A percentile compares a stretch with the other conserved stretches of the same genome.
These are phyloP conservation scores for Pichia sporocuriosa DNA, from an alignment of 805 yeast genomes.

Conservation along the genomic window DNA sequence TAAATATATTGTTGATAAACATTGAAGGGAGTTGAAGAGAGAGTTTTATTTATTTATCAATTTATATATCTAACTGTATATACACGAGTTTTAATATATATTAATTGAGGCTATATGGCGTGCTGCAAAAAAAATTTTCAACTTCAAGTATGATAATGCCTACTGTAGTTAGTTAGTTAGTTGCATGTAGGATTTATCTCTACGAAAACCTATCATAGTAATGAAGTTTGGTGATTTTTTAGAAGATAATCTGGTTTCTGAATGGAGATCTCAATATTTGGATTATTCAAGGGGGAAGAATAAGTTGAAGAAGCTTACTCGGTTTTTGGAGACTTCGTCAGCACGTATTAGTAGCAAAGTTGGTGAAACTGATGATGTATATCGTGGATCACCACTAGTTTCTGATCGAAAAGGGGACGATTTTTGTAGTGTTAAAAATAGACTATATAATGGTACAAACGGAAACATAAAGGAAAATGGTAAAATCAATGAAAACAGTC, in stretches of 20 bases:
- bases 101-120: too few species aligned
- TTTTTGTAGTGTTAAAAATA: too few species aligned
- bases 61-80: neutral
- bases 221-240: constrained; percentile 71
- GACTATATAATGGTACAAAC: too few species aligned
- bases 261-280: constrained; percentile 81
- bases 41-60: neutral
- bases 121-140: too few species aligned
- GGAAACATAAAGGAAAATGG: too few species aligned
- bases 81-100: neutral
- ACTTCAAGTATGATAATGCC: too few species aligned
- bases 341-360: constrained; percentile 7
- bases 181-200: too few species aligned
- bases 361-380: too few species aligned
- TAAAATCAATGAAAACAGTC: constrained; percentile 3
- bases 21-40: neutral
- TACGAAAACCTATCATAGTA: too few species aligned
- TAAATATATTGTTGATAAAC: too few species aligned
- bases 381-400: neutral
- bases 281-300: constrained; percentile 53
- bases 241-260: constrained; percentile 68
- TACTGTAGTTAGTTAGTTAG: too few species aligned
- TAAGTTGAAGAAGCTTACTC: constrained; percentile 25
- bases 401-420: too few species aligned
- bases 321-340: constrained; percentile 7